Evolutionary conservation across 805 yeast species (phyloP), one percentile per base, ranked within the genome.

Genomic region (Deakozyma indianensis): DNA sequence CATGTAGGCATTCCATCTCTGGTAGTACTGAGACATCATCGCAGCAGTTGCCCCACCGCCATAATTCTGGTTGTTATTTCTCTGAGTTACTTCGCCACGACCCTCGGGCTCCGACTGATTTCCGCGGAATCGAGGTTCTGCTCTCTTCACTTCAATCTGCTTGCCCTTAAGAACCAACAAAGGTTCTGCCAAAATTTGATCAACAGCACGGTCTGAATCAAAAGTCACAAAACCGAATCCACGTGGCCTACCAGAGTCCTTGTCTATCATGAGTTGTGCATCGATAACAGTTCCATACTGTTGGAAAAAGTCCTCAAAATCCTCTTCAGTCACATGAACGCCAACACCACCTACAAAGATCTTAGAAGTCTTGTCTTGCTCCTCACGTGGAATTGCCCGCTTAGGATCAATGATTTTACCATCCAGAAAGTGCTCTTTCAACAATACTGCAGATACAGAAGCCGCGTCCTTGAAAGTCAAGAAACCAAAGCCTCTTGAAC

Each of bases 391-490:
- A 56, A 90, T 90, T 22, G 98, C 96, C 57, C 97, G 76, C 63
- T 90, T 90, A 35, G 98, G 97, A 61, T 90, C 98, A 60, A 90
- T 92, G 49, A 90, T 82, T 64, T 90, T 90, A 51, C 97, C 97
- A 59, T 90, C 98, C 44, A 90, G 68, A 45, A 85, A 76, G 61
- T 90, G 98, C 58, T 83, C 92, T 49, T 83, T 78, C 52, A 77
- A 78, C 54, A 90, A 73, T 45, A 90, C 97, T 52, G 76, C 83
- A 58, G 84, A 90, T 29, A 90, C 97, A 38, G 92, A 77, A 23
- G 69, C 64, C n/a, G 94, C 74, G 50, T 79, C 81, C 43, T 75
- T 77, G 68, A 90, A 90, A 0, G 96, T 85, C 55, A 90, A 70
- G 60, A 90, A 90, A 0, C 95, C 98, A 64, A 90, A 90, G 2